phyloP scores from a whole-genome alignment of 768 basidiomycete genomes.

The Goffeauzyma gilvescens region DNA sequence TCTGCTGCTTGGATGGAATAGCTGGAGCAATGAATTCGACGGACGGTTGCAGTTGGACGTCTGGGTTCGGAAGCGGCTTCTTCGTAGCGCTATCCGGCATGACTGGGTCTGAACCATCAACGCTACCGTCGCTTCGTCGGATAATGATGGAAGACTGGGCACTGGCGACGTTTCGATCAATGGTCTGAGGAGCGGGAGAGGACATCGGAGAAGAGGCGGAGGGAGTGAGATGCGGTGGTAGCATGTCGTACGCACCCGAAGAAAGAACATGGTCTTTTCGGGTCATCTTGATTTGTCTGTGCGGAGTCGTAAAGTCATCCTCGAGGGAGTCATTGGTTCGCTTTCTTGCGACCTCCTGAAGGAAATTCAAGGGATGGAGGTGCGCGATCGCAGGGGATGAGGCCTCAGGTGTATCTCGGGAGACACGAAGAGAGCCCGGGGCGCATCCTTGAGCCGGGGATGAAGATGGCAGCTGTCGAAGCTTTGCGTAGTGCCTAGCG shows the following conservation, averaged over 20 bases:
- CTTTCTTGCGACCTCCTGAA: neutral
- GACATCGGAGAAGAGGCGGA: slow-evolving; percentile 11
- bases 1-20: slow-evolving; percentile 1
- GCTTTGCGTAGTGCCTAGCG: neutral
- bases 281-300: neutral
- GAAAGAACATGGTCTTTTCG: neutral
- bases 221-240: slow-evolving; percentile 11
- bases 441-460: neutral
- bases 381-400: too few relatives aligned
- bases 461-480: neutral
- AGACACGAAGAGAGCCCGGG: neutral
- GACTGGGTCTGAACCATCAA: slow-evolving; percentile 6
- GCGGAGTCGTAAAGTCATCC: neutral
- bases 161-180: neutral
- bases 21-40: slow-evolving; percentile 5
- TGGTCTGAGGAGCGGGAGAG: slow-evolving; percentile 9
- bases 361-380: neutral
- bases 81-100: neutral
- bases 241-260: slow-evolving; percentile 2
- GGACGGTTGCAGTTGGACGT: slow-evolving; percentile 1
- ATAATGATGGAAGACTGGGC: too few relatives aligned
- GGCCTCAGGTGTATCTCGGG: neutral
- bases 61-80: neutral
- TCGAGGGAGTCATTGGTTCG: neutral
- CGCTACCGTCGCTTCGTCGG: too few relatives aligned